Conservation (phyloP, 768 basidiomycete genomes). For the Lactarius trivialis region DNA sequence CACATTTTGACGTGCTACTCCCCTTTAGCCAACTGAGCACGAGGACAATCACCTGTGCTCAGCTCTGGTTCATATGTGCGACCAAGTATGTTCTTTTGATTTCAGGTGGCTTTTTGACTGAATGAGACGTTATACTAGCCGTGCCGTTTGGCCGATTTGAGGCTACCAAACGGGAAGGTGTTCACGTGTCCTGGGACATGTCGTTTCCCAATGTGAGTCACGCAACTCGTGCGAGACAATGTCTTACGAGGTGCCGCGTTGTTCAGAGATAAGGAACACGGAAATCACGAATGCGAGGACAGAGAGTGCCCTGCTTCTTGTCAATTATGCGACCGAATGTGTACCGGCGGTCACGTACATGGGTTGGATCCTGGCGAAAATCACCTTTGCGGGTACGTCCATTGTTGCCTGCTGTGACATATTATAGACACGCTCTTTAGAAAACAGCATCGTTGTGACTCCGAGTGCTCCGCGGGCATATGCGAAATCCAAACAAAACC, state of each 20-base stretch:
- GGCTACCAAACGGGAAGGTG: neutral
- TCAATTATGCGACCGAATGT: slow-evolving; percentile 48
- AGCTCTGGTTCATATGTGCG: slow-evolving; percentile 47
- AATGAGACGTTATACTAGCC: neutral
- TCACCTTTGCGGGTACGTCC: slow-evolving; percentile 52
- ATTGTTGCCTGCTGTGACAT: neutral
- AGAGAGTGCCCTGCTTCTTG: slow-evolving; percentile 48
- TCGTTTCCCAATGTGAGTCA: slow-evolving; percentile 3
- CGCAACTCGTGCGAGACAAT: neutral
- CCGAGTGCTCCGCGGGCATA: slow-evolving; percentile 41
- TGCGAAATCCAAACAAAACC: slow-evolving; percentile 55
- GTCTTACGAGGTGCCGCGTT: neutral
- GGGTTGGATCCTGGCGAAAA: slow-evolving; percentile 34
- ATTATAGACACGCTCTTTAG: slow-evolving; percentile 26
- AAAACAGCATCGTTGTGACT: slow-evolving; percentile 43
- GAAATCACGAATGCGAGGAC: slow-evolving; percentile 43
- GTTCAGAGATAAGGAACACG: slow-evolving; percentile 39
- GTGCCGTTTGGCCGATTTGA: slow-evolving; percentile 1
- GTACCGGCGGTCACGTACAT: slow-evolving; percentile 45
- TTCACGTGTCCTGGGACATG: slow-evolving; percentile 1
- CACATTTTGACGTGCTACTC: neutral
- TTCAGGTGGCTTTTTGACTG: neutral
- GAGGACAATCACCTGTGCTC: slow-evolving; percentile 49
- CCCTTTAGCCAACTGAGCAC: neutral
- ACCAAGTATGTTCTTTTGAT: slow-evolving; percentile 33